Base-by-base conservation (phyloP, 345 rosid species). In the Heritiera littoralis region DNA sequence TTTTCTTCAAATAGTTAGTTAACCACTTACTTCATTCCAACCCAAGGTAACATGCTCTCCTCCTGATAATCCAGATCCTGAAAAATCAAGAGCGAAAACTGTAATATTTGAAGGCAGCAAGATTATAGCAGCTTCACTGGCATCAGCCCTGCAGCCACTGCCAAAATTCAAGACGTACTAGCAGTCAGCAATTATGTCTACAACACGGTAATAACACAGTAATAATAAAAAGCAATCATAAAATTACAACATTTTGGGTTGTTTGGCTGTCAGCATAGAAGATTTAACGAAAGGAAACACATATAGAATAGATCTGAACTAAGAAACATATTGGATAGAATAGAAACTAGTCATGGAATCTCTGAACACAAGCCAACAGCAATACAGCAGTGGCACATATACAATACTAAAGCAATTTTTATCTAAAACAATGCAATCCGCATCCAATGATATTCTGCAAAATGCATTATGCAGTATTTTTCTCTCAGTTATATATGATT, bases 131-230 rank as follows among this genome's bases (percentile, higher is more conserved):
- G 93, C 98, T 92, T 95, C 98, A 87, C 95, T 91, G 14, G 91
- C 98, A 85, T 93, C 98, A 17, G 93, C 94, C 88, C 98, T 87
- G 89, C 98, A 92, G 61, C 98, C 98, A 87, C 98, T 93, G 88
- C 77, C 71, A 82, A 79, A 87, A 81, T 71, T 64, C 65, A 85
- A 87, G 83, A 78, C 11, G 81, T 40, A 68, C 76, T 58, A 15
- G 63, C 70, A 13, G 52, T 88, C 76, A 87, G 80, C 45, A 55
- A 52, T 9, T 6, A 32, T 18, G 30, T 35, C 61, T 18, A 32
- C 28, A 65, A 4, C 52, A 32, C 20, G 46, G 56, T 45, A 43
- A 75, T 0, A 9, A 61, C 7, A 43, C 6, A 43, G 6, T 43
- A 43, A 43, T 6, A 43, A 46, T 5, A 41, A 41, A 1, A 51